Evolutionary conservation across 345 rosid species (phyloP), one percentile per base, ranked within the genome.

Genomic region (Luvunga scandens): DNA sequence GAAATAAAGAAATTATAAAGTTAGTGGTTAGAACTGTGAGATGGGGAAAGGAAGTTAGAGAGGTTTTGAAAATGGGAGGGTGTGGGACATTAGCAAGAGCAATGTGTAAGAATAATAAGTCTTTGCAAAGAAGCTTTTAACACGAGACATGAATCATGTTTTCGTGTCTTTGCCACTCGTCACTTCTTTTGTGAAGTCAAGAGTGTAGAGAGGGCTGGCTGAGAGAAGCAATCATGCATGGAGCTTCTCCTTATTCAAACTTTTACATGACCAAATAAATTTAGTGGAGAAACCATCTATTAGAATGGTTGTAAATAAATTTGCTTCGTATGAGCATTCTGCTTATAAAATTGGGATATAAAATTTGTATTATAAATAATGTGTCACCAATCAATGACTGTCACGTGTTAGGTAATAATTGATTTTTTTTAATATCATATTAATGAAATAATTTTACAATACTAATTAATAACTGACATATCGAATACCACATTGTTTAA

Each of bases 1-100:
- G 60, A 25, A 39, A 62, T 14, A 28, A 56, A 30, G 50, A 57
- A 31, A 14, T 48, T 36, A 45, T 2, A 19, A 62, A 24, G 79
- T 8, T 22, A 72, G 84, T 85, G 86, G 83, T 12, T 76, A 75
- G 64, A 50, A 77, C 72, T 69, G 75, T 59, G 71, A 61, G 73
- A 76, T 38, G 63, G 80, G 67, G 64, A 36, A 12, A 4, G 39
- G 1, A 19, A 65, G 72, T 73, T 0, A 3, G 1, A 28, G 0
- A 45, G 53, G 63, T 68, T 59, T 53, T 80, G 65, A 24, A 80
- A 56, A 69, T 66, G 50, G 83, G 86, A 57, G 36, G 76, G 72
- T 69, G 75, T 69, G 85, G 84, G 82, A 33, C 83, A 72, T 67
- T 73, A 53, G 74, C 73, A 66, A 45, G 50, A 13, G 50, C 50